Percentiles rank a stretch among this genome's conserved stretches.
These are phyloP conservation scores for Dichomitus squalens DNA, from an alignment of 1,284 basidiomycete genomes.

Conservation along the genomic window DNA sequence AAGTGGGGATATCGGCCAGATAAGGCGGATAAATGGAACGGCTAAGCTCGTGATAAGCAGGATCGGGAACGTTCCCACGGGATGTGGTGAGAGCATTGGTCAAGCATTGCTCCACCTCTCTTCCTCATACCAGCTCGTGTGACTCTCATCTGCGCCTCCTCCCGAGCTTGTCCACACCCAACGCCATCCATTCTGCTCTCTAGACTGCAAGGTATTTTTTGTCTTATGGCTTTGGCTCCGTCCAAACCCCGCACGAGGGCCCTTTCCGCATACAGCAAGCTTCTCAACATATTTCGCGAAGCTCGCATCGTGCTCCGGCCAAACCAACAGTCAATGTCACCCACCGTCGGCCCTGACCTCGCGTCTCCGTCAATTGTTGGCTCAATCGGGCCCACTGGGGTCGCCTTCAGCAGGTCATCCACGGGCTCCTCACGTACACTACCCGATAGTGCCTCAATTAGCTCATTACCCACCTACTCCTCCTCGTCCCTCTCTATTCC, in stretches of 20 bases:
- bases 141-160: conserved; percentile 3
- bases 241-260: conserved; percentile 14
- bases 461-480: conserved; percentile 31
- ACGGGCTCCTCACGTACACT: conserved; percentile 28
- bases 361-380: conserved; percentile 20
- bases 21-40: background rate
- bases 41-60: conserved; percentile 16
- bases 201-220: background rate
- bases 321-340: conserved; percentile 26
- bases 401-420: conserved; percentile 25
- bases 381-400: conserved; percentile 16
- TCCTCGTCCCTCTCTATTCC: conserved; percentile 45
- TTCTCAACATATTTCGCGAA: conserved; percentile 26
- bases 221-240: conserved; percentile 16
- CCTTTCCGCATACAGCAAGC: conserved; percentile 23
- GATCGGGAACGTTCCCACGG: conserved; percentile 14
- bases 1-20: background rate
- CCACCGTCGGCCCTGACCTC: conserved; percentile 33
- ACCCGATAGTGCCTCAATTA: conserved; percentile 20
- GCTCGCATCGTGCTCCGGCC: conserved; percentile 23
- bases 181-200: background rate
- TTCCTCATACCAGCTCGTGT: conserved; percentile 17
- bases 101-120: background rate
- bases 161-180: background rate
- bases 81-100: background rate